Base-by-base conservation (phyloP, 1,284 basidiomycete genomes). In the Microbotryomycetes sp. region DNA sequence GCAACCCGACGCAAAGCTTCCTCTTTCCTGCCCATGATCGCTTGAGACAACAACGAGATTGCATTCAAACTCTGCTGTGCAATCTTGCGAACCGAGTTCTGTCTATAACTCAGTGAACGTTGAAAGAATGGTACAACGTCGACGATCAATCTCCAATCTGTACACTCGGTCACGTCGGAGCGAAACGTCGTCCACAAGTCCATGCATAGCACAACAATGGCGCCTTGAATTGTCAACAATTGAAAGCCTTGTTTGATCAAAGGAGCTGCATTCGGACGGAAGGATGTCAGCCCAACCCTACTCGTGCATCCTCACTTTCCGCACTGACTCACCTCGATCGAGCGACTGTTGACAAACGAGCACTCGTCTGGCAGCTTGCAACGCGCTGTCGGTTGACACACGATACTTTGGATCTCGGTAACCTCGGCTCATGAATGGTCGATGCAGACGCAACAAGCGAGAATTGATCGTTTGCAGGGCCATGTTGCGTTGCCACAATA, bases 381-480 rank as follows among this genome's bases (percentile, higher is more conserved):
- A 49, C 2, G 67, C 67, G 2, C 46, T 46, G 9, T 64, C 62
- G 1, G 65, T 69, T 28, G 67, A 62, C 6, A 49, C 32, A 6
- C 58, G 49, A 53, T 59, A 67, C 23, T 60, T 45, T 5, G 53
- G 49, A n/a, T 69, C 67, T 25, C 65, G 52, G 51, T 63, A 66
- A 0, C 67, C 67, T 9, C 63, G 56, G 25, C 54, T 58, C 53
- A 64, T 62, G 53, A 69, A 69, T 0, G 67, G 67, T 1, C 67
- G 65, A 32, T 69, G 62, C n/a, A 69, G 57, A 2, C 67, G 58
- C n/a, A 67, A 51, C 15, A 64, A 49, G 15, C 67, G 65, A 16
- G 59, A 60, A 29, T 65, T 45, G 49, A 64, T 52, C 30, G 66
- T 62, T 45, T 65, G 31, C 5, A 54, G 52, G 19, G 55, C 54